These are phyloP conservation scores for Ceratonia siliqua DNA, from an alignment of 306 rosid species.

Conservation along the genomic window DNA sequence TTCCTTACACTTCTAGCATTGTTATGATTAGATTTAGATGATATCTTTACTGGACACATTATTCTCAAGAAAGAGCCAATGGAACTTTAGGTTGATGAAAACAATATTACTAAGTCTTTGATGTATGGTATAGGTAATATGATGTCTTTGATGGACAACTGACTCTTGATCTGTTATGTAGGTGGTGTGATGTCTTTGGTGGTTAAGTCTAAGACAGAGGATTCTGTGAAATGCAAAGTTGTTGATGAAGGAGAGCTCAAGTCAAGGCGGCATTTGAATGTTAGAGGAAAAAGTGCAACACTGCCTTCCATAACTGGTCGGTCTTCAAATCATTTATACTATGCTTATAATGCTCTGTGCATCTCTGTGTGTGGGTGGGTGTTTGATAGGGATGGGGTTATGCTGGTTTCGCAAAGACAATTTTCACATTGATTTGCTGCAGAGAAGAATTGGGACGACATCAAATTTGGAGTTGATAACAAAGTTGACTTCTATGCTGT, in stretches of 20 bases:
- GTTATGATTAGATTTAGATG: neutral
- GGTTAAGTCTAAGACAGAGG: slow-evolving; percentile 75
- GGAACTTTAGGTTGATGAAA: neutral
- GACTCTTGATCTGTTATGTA: slow-evolving; percentile 39
- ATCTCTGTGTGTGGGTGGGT: neutral
- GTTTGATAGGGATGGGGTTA: too few species aligned
- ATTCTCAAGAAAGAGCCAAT: neutral
- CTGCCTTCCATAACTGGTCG: slow-evolving; percentile 95
- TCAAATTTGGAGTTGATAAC: slow-evolving; percentile 97
- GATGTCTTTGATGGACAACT: slow-evolving; percentile 17
- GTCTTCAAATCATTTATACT: slow-evolving; percentile 26
- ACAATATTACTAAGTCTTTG: neutral
- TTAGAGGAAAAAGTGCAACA: slow-evolving; percentile 98
- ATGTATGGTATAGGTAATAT: neutral
- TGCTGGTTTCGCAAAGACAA: too few species aligned
- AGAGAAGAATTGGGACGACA: slow-evolving; percentile 99
- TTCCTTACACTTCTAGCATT: neutral
- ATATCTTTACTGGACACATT: neutral
- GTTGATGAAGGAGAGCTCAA: slow-evolving; percentile 97
- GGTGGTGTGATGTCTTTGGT: slow-evolving; percentile 92
- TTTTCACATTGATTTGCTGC: slow-evolving; percentile 48
- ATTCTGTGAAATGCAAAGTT: slow-evolving; percentile 84
- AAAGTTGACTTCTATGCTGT: slow-evolving; percentile 98
- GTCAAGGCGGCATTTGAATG: slow-evolving; percentile 90
- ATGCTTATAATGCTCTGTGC: neutral